Percentiles rank a stretch among this genome's conserved stretches.
phyloP scores from a whole-genome alignment of 371 early-diverging fungal species.

The Actinomortierella ambigua region DNA sequence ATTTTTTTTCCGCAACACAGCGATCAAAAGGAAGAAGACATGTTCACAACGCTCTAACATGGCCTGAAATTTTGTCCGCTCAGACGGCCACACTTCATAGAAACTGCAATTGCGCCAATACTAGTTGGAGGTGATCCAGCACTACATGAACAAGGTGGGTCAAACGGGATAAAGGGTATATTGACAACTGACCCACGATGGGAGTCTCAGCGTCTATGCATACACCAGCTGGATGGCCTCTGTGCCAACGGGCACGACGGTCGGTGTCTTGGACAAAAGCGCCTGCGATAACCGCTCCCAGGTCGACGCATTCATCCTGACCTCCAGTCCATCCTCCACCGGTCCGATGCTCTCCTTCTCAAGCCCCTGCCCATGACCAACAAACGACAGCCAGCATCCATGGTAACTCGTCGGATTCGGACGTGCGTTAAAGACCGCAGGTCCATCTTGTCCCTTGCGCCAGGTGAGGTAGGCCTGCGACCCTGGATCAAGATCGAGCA shows the following conservation, averaged over 20 bases:
- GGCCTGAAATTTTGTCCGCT: no score
- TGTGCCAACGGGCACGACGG: conserved; percentile 32
- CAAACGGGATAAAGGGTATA: no score
- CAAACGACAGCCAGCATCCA: conserved; percentile 40
- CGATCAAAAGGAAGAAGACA: no score
- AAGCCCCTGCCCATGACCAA: conserved; percentile 11
- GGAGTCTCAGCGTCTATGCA: conserved; percentile 7
- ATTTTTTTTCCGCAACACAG: no score
- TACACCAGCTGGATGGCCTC: conserved; percentile 31
- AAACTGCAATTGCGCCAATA: no score
- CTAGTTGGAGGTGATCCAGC: no score
- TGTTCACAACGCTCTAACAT: no score
- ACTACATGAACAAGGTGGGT: no score
- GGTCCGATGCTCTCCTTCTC: conserved; percentile 20
- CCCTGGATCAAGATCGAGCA: conserved; percentile 39
- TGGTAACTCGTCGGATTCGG: conserved; percentile 40
- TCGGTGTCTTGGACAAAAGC: conserved; percentile 27
- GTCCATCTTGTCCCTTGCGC: conserved; percentile 33
- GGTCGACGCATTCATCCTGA: conserved; percentile 31
- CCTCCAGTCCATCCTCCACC: conserved; percentile 36
- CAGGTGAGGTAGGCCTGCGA: conserved; percentile 43
- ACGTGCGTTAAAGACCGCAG: conserved; percentile 38
- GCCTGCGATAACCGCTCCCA: conserved; percentile 44
- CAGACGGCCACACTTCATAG: no score
- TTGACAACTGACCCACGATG: background rate